A percentile compares a stretch with the other conserved stretches of the same genome.
These are phyloP conservation scores for Exidia glandulosa DNA, from an alignment of 768 basidiomycete species.

Conservation along the genomic window DNA sequence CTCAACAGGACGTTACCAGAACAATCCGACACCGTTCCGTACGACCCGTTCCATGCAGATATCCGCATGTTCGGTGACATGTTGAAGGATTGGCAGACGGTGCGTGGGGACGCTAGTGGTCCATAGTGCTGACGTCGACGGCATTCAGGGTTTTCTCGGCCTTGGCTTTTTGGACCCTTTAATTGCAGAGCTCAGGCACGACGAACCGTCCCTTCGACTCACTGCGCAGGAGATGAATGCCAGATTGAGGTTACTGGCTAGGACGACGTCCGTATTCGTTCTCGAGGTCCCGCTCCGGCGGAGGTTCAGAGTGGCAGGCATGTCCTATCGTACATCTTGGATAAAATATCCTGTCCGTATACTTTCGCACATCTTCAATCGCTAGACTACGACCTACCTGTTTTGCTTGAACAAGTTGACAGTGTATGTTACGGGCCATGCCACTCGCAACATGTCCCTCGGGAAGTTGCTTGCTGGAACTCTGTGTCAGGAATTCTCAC, in stretches of 20 bases:
- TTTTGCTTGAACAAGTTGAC: too few relatives aligned
- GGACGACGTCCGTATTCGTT: too few relatives aligned
- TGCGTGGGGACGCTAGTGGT: neutral
- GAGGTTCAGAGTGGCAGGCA: too few relatives aligned
- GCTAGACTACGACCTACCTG: too few relatives aligned
- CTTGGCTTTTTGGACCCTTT: neutral
- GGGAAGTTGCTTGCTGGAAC: too few relatives aligned
- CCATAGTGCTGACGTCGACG: neutral
- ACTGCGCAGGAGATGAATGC: neutral
- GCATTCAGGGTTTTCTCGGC: neutral
- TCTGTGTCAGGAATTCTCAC: too few relatives aligned
- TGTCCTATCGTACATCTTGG: too few relatives aligned
- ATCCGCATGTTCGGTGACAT: neutral
- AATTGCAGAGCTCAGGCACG: neutral
- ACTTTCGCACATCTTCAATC: too few relatives aligned
- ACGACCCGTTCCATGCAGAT: neutral
- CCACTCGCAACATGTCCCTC: too few relatives aligned
- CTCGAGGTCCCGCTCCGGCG: too few relatives aligned
- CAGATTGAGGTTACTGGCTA: neutral
- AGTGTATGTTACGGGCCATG: too few relatives aligned
- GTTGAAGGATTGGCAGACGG: neutral
- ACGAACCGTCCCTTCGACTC: neutral
- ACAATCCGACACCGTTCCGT: neutral
- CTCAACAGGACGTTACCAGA: neutral
- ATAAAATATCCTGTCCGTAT: too few relatives aligned